Percentiles rank a stretch among this genome's conserved stretches.
phyloP scores from a whole-genome alignment of 768 basidiomycete genomes.

The Agrocybe praecox region DNA sequence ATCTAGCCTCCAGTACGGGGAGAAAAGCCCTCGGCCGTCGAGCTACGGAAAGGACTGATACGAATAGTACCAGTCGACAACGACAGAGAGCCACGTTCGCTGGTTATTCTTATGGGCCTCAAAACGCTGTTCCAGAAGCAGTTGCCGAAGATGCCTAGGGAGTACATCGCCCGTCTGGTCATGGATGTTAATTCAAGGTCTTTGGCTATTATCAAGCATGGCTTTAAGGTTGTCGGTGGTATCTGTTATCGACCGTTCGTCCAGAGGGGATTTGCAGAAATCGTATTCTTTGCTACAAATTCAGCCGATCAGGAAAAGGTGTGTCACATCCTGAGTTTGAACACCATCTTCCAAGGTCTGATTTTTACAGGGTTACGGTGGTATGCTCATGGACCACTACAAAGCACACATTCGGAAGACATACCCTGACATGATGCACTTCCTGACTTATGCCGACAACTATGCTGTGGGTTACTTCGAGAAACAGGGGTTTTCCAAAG shows the following conservation, averaged over 20 bases:
- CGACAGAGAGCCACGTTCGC: constrained; percentile 71
- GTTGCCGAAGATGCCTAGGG: constrained; percentile 97
- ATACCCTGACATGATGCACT: constrained; percentile 89
- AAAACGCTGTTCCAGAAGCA: constrained; percentile 98
- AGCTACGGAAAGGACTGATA: constrained; percentile 83
- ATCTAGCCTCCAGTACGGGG: constrained; percentile 54
- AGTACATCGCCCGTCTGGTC: constrained; percentile 96
- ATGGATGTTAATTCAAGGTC: constrained; percentile 91
- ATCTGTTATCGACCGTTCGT: constrained; percentile 97
- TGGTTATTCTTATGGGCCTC: constrained; percentile 89
- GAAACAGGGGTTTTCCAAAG: constrained; percentile 98
- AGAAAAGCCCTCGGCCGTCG: constrained; percentile 80
- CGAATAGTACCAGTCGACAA: constrained; percentile 84
- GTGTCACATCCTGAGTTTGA: neutral
- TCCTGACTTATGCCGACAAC: constrained; percentile 98
- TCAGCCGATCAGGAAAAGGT: constrained; percentile 98
- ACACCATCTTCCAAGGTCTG: neutral
- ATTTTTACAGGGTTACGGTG: constrained; percentile 83
- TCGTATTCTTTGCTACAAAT: constrained; percentile 97
- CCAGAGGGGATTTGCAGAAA: constrained; percentile 94
- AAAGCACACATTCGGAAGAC: constrained; percentile 87
- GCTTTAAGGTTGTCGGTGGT: constrained; percentile 95
- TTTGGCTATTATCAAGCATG: constrained; percentile 93
- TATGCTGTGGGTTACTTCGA: constrained; percentile 99
- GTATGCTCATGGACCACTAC: constrained; percentile 98